These are phyloP conservation scores for Hyphochytrium catenoides DNA, from an alignment of 352 stramenopile genomes.

Conservation along the genomic window DNA sequence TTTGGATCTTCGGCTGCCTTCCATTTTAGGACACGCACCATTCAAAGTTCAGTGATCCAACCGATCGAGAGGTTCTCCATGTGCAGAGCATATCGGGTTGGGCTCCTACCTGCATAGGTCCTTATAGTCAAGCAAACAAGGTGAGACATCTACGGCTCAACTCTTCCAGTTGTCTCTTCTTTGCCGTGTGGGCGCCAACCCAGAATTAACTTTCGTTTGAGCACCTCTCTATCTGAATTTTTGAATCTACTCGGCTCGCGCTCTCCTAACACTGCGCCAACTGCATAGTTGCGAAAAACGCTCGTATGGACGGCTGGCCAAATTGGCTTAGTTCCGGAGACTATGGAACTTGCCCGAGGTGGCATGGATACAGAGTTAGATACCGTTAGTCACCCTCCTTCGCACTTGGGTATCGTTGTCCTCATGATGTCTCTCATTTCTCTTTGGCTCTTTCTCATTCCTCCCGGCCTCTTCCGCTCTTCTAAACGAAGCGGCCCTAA, in stretches of 20 bases:
- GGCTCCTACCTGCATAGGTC: constrained; percentile 94
- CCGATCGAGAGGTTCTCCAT: constrained; percentile 64
- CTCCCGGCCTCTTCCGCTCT: too few species aligned
- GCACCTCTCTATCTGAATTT: too few species aligned
- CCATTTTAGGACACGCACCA: too few species aligned
- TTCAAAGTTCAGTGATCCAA: not conserved
- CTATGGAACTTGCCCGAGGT: constrained; percentile 66
- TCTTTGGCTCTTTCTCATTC: too few species aligned
- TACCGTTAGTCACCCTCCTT: too few species aligned
- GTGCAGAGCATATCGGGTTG: constrained; percentile 88
- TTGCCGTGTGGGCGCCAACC: not conserved
- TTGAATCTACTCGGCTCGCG: too few species aligned
- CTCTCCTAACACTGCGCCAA: too few species aligned
- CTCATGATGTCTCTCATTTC: too few species aligned
- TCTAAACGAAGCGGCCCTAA: too few species aligned
- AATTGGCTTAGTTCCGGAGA: constrained; percentile 81
- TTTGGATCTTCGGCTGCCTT: too few species aligned
- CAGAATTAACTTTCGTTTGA: too few species aligned
- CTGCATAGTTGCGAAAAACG: constrained; percentile 21
- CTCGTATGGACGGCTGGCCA: constrained; percentile 89
- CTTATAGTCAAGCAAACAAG: constrained; percentile 93
- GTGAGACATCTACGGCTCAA: constrained; percentile 14
- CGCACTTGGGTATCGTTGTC: too few species aligned
- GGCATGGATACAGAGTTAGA: not conserved
- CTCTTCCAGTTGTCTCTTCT: not conserved